Base-by-base conservation (phyloP, 2,329 filamentous ascomycete genomes). In the Fonsecaea pugnacius region DNA sequence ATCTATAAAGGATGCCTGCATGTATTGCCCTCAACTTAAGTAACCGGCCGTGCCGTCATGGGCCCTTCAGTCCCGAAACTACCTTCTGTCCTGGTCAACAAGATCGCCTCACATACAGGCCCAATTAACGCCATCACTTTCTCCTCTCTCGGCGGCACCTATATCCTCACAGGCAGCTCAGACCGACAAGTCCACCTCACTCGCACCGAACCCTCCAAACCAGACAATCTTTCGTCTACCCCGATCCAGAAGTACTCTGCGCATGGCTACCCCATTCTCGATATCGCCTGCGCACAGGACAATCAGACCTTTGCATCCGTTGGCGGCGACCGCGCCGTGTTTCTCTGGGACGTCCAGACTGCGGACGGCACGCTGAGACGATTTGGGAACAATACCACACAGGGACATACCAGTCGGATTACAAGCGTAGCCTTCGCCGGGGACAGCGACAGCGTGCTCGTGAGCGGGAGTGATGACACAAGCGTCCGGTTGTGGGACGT, bases 191-290 rank as follows among this genome's bases (percentile, higher is more conserved):
- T 97, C 75, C 89, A 93, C 62, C 88, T 97, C 46, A 96, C 92
- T 81, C 96, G 96, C 75, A 74, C 79, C 67, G 67, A 78, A 68
- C 73, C 79, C 69, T 73, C 72, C 77, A 58, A 57, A 12, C 14
- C 14, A 73, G 8, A 52, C 8, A 66, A 63, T 73, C 60, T 50
- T 73, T 54, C 70, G 43, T 74, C 69, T 53, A 72, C 77, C 1
- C 87, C 95, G 3, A 91, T 99, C 73, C 93, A 97, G 78, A 91
- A 87, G 38, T 99, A 96, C 79, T 82, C 88, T 38, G 91, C 91
- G 2, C 95, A 99, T 78, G 93, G 92, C 70, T 96, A 99, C 80
- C 90, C 93, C 71, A 90, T 99, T 7, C 88, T 97, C 65, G 90
- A 91, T 70, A 83, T 99, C 43, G 83, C 85, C 58, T 89, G 97